Evolutionary conservation across 2,329 filamentous ascomycete species (phyloP).

Genomic region (Beauveria brongniartii): DNA sequence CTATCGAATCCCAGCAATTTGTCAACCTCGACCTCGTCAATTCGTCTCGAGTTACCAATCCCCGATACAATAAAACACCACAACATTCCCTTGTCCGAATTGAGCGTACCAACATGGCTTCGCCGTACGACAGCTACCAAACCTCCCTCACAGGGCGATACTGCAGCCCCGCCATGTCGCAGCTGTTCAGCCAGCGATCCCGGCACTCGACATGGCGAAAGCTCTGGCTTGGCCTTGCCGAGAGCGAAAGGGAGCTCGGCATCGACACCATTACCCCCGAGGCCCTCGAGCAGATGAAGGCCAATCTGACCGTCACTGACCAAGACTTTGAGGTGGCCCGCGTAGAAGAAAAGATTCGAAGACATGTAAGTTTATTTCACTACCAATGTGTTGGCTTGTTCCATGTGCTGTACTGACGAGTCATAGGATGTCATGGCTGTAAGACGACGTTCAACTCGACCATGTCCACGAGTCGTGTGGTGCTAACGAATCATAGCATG

Average conservation of each 20-base stretch:
- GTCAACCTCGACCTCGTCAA: no score
- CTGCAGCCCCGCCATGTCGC: slow-evolving; percentile 65
- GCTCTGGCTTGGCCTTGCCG: slow-evolving; percentile 78
- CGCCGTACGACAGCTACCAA: slow-evolving; percentile 37
- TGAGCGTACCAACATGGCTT: background rate
- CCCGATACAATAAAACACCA: no score
- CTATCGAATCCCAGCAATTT: no score
- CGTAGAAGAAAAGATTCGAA: slow-evolving; percentile 65
- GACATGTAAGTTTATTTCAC: slow-evolving; percentile 35
- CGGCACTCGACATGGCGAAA: slow-evolving; percentile 73
- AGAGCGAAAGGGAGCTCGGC: slow-evolving; percentile 74
- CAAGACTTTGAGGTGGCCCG: slow-evolving; percentile 67
- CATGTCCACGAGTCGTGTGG: no score
- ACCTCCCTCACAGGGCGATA: slow-evolving; percentile 67
- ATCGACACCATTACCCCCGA: slow-evolving; percentile 61
- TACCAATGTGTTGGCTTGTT: no score
- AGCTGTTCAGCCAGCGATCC: slow-evolving; percentile 70
- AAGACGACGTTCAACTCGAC: no score
- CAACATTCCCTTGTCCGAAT: background rate
- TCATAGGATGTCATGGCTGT: slow-evolving; percentile 44
- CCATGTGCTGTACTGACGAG: no score
- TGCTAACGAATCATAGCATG: slow-evolving; percentile 32
- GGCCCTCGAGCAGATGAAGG: slow-evolving; percentile 68
- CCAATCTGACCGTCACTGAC: slow-evolving; percentile 67
- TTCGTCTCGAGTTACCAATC: no score